These are phyloP conservation scores for Boletellus ananiceps DNA, from an alignment of 768 basidiomycete genomes.

Conservation along the genomic window DNA sequence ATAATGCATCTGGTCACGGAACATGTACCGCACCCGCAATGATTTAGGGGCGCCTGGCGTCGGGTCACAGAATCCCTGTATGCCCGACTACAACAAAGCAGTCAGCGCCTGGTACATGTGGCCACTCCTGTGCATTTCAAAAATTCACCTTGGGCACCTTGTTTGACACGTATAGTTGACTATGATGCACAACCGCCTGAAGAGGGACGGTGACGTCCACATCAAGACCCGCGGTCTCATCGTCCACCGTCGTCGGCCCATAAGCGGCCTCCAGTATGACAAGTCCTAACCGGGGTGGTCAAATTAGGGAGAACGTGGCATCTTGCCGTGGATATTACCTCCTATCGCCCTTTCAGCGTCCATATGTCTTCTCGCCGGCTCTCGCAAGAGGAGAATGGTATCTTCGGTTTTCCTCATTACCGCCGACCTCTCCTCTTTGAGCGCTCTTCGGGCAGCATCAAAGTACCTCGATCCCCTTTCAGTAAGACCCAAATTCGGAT, in stretches of 20 bases:
- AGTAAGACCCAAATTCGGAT: conserved; percentile 11
- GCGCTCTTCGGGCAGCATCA: conserved; percentile 54
- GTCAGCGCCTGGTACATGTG: not conserved
- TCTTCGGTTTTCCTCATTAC: conserved; percentile 60
- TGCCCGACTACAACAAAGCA: conserved; percentile 44
- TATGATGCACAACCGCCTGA: conserved; percentile 75
- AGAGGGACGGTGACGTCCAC: conserved; percentile 79
- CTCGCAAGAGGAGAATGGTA: conserved; percentile 57
- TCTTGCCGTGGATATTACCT: conserved; percentile 41
- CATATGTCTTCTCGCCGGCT: conserved; percentile 60
- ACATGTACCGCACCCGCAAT: conserved; percentile 70
- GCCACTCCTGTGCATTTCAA: not conserved
- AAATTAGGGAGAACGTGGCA: conserved; percentile 10
- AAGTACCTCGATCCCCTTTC: conserved; percentile 50
- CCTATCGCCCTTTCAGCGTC: conserved; percentile 60
- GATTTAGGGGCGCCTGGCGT: conserved; percentile 68
- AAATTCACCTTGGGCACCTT: conserved; percentile 63
- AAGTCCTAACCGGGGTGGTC: conserved; percentile 47
- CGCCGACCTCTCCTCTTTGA: conserved; percentile 62
- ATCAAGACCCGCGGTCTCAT: conserved; percentile 49
- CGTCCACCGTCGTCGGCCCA: conserved; percentile 50
- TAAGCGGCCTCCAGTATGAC: conserved; percentile 75
- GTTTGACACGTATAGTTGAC: conserved; percentile 74
- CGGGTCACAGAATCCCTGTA: conserved; percentile 89
- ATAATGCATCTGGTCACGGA: conserved; percentile 68